Evolutionary conservation across 805 yeast genomes (phyloP).

Genomic region (Pichia kluyveri): DNA sequence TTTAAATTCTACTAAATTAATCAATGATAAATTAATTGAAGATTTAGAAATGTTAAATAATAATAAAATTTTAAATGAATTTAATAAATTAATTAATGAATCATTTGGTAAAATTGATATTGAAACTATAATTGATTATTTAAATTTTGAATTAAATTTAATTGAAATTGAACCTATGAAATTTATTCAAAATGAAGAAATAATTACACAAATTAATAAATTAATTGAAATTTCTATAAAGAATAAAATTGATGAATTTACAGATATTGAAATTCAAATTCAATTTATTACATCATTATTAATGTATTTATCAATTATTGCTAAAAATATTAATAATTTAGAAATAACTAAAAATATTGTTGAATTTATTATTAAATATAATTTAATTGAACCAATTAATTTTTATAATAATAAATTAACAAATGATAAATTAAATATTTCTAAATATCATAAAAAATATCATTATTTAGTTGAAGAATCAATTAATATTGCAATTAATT

Average conservation of each 20-base stretch:
- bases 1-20: constrained; percentile 9
- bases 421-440: constrained; percentile 3
- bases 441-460: constrained; percentile 19
- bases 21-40: not conserved
- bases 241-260: constrained; percentile 3
- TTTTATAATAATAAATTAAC: constrained; percentile 5
- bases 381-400: constrained; percentile 13
- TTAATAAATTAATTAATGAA: not conserved
- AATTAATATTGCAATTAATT: constrained; percentile 51
- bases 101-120: not conserved
- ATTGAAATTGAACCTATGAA: constrained; percentile 9
- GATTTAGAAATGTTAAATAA: constrained; percentile 1
- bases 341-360: constrained; percentile 14
- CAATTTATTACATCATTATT: constrained; percentile 15
- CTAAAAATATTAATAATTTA: constrained; percentile 13
- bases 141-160: constrained; percentile 12
- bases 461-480: constrained; percentile 19
- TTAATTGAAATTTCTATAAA: constrained; percentile 3
- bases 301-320: constrained; percentile 20
- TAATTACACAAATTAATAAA: not conserved
- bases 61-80: not conserved
- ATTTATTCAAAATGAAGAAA: not conserved
- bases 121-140: constrained; percentile 12
- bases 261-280: constrained; percentile 9
- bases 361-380: constrained; percentile 20